These are phyloP conservation scores for Lactarius evosmus DNA, from an alignment of 768 basidiomycete genomes.

Conservation along the genomic window DNA sequence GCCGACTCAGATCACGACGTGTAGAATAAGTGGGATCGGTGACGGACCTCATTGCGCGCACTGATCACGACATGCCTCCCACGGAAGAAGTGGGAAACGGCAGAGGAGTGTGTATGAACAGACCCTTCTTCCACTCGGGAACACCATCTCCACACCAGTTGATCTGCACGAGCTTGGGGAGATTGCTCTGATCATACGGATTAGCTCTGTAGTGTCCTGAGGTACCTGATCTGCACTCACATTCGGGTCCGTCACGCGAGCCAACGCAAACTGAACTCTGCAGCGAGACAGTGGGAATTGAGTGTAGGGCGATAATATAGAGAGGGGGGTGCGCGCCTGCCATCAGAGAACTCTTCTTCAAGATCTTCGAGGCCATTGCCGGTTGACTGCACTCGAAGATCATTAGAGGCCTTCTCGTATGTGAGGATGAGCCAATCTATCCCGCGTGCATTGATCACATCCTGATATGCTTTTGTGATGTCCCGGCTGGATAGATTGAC, in stretches of 20 bases:
- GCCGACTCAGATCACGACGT: neutral
- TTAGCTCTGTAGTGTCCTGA: neutral
- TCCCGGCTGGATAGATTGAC: conserved; percentile 74
- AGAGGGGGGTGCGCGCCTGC: conserved; percentile 52
- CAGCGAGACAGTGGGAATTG: conserved; percentile 14
- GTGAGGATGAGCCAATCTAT: conserved; percentile 81
- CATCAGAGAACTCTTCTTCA: conserved; percentile 93
- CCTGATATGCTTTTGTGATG: conserved; percentile 69
- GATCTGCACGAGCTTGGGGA: conserved; percentile 92
- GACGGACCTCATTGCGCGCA: conserved; percentile 77
- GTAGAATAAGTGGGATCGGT: neutral
- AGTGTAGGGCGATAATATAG: neutral
- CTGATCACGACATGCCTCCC: conserved; percentile 84
- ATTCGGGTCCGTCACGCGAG: conserved; percentile 78
- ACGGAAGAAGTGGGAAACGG: conserved; percentile 76
- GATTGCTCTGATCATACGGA: conserved; percentile 52
- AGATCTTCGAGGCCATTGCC: conserved; percentile 87
- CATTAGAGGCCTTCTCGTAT: conserved; percentile 77
- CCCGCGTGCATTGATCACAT: conserved; percentile 60
- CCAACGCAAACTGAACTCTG: conserved; percentile 94
- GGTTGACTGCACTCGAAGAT: conserved; percentile 81
- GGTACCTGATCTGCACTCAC: conserved; percentile 41
- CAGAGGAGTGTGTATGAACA: conserved; percentile 81
- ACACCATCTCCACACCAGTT: conserved; percentile 99
- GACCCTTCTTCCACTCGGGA: conserved; percentile 85